Conservation (phyloP, 225 moss, liverwort and hornwort species). For the Bryoerythrophyllum caledonicum region DNA sequence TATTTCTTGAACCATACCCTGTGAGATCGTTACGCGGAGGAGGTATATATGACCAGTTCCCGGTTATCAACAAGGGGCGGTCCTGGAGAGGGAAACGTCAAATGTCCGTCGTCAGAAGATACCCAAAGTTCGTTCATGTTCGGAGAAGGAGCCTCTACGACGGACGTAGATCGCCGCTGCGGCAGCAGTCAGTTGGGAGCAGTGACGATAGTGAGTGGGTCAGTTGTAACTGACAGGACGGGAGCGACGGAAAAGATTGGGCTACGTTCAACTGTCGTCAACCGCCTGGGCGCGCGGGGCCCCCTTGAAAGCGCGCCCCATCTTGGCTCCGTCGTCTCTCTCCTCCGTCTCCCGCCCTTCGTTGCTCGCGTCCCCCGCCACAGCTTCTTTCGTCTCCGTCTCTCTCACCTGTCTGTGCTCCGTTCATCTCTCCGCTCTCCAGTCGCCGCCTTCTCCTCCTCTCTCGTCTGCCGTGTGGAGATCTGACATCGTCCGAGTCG, state of each 20-base stretch:
- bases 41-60: neutral
- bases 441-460: conserved; percentile 12
- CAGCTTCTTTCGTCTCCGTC: conserved; percentile 33
- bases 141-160: neutral
- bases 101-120: rapidly evolving
- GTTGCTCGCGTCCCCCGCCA: conserved; percentile 21
- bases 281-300: conserved; percentile 40
- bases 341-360: conserved; percentile 14
- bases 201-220: conserved; percentile 50
- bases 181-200: conserved; percentile 5
- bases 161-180: neutral
- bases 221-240: conserved; percentile 50
- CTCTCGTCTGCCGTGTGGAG: conserved; percentile 20
- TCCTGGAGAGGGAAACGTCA: neutral
- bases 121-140: neutral
- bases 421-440: conserved; percentile 33
- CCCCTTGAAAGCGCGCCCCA: conserved; percentile 35
- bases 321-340: conserved; percentile 36
- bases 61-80: neutral
- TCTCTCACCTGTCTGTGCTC: conserved; percentile 10
- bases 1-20: no score
- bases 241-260: conserved; percentile 59
- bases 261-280: conserved; percentile 66
- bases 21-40: no score
- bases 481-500: conserved; percentile 7